Conservation (phyloP, 331 rosid species). For the Rhamnella rubrinervis region DNA sequence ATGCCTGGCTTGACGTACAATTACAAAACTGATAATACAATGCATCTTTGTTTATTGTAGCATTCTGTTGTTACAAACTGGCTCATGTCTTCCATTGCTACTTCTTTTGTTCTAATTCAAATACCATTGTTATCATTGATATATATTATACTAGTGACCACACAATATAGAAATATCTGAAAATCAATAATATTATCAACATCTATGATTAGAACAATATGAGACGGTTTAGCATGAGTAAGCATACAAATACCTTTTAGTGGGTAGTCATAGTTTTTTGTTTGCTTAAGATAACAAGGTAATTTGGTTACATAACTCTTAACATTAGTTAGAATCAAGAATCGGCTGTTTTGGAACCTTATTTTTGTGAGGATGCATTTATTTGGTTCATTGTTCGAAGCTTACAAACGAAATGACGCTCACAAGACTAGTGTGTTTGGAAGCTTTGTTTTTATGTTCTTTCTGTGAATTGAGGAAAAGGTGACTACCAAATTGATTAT, state of each 20-base stretch:
- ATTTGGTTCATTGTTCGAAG: background rate
- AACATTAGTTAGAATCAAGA: too few relatives aligned
- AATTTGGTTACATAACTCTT: too few relatives aligned
- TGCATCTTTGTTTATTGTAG: too few relatives aligned
- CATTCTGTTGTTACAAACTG: too few relatives aligned
- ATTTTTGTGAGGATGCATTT: background rate
- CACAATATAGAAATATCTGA: background rate
- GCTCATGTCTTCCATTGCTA: too few relatives aligned
- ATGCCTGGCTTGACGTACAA: background rate
- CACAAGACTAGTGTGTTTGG: background rate
- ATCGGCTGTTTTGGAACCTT: background rate
- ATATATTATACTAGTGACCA: background rate
- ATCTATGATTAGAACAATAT: background rate
- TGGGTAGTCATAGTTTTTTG: background rate
- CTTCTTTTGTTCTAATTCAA: background rate
- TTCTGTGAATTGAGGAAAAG: constrained; percentile 67
- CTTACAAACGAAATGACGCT: background rate
- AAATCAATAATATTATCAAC: background rate
- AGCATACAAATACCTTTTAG: too few relatives aligned
- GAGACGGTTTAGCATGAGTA: background rate
- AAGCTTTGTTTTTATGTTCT: background rate
- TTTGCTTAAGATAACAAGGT: too few relatives aligned
- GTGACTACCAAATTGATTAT: constrained; percentile 88
- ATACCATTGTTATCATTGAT: background rate
- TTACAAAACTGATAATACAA: too few relatives aligned